Conservation (phyloP, 2,329 filamentous ascomycete genomes). For the Cladosporium phlei region DNA sequence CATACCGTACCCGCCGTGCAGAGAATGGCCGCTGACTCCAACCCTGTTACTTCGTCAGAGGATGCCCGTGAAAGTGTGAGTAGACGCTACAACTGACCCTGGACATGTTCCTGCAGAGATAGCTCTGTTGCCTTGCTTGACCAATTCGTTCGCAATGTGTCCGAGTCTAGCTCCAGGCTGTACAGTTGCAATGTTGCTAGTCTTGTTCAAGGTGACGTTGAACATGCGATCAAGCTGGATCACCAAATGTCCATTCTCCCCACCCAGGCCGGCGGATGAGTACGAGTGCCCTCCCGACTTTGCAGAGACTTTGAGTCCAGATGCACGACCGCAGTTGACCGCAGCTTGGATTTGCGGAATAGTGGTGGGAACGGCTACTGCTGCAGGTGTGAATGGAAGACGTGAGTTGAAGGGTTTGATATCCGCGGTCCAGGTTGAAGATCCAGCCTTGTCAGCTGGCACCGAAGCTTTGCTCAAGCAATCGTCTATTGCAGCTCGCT, state of each 20-base stretch:
- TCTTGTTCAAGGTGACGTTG: conserved; percentile 15
- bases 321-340: conserved; percentile 10
- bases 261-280: conserved; percentile 13
- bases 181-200: conserved; percentile 15
- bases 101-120: conserved; percentile 18
- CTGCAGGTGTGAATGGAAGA: conserved; percentile 5
- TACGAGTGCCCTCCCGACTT: conserved; percentile 16
- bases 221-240: conserved; percentile 15
- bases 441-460: conserved; percentile 4
- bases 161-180: conserved; percentile 16
- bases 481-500: conserved; percentile 6
- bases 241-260: conserved; percentile 15
- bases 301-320: conserved; percentile 11
- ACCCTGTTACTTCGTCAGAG: conserved; percentile 6
- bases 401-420: conserved; percentile 12
- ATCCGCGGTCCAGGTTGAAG: conserved; percentile 8
- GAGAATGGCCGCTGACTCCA: conserved; percentile 16
- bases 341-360: conserved; percentile 11
- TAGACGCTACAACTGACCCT: conserved; percentile 12
- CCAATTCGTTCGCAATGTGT: conserved; percentile 14
- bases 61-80: no score
- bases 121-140: conserved; percentile 15
- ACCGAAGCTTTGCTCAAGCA: conserved; percentile 7
- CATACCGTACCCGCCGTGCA: conserved; percentile 17
- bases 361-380: conserved; percentile 6